Evolutionary conservation across 2,329 filamentous ascomycete species (phyloP).

Genomic region (Trichophyton schoenleinii): DNA sequence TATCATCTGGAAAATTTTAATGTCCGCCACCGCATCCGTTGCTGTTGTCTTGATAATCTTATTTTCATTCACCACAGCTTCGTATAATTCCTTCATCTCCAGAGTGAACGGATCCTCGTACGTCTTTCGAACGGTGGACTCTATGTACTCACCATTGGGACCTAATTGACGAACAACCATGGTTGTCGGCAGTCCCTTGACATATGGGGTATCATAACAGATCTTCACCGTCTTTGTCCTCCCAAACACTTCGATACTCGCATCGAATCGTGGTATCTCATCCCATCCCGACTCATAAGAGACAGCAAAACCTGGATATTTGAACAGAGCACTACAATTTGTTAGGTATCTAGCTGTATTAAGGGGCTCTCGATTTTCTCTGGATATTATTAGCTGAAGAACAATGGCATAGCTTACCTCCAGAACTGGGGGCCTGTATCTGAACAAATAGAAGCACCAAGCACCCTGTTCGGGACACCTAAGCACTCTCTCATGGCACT

Average conservation of each 20-base stretch:
- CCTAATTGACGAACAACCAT: conserved; percentile 36
- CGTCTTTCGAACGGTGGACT: conserved; percentile 30
- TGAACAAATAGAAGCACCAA: conserved; percentile 26
- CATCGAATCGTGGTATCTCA: conserved; percentile 32
- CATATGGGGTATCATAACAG: conserved; percentile 45
- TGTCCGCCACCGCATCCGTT: conserved; percentile 31
- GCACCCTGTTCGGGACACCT: conserved; percentile 35
- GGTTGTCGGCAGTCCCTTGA: conserved; percentile 46
- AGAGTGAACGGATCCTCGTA: conserved; percentile 39
- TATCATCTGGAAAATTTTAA: conserved; percentile 31
- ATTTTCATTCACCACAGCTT: conserved; percentile 25
- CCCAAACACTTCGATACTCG: conserved; percentile 35
- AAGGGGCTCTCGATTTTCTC: neutral
- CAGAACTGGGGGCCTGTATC: conserved; percentile 23
- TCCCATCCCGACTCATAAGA: conserved; percentile 47
- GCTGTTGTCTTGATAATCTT: conserved; percentile 32
- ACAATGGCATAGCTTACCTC: conserved; percentile 13
- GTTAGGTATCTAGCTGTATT: conserved; percentile 8
- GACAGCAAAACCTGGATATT: conserved; percentile 36
- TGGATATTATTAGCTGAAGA: neutral
- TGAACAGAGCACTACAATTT: conserved; percentile 23
- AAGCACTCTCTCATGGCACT: conserved; percentile 42
- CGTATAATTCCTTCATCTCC: conserved; percentile 31
- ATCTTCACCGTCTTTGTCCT: conserved; percentile 42
- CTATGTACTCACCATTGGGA: conserved; percentile 27